Percentiles rank a stretch among this genome's conserved stretches.
Evolutionary conservation across 768 basidiomycete species (phyloP).

Genomic region (Termitomyces sp.): DNA sequence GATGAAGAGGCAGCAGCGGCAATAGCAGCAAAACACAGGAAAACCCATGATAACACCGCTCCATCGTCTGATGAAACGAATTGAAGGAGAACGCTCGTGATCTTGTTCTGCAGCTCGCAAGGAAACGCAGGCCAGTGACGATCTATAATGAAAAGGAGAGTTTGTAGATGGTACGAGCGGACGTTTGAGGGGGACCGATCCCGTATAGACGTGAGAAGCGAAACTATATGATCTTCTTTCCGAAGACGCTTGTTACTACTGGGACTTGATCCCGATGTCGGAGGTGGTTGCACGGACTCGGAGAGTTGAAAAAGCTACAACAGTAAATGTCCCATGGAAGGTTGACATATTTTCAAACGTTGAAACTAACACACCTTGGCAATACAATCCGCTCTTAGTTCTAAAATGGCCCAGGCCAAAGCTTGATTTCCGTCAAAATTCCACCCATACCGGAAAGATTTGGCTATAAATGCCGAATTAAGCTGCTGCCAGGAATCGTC

Average conservation of each 20-base stretch:
- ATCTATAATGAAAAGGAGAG: conserved; percentile 80
- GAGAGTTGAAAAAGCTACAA: conserved; percentile 58
- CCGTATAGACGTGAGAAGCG: conserved; percentile 48
- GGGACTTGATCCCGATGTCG: conserved; percentile 17
- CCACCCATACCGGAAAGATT: conserved; percentile 68
- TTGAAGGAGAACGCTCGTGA: conserved; percentile 51
- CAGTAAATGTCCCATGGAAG: not conserved
- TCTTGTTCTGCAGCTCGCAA: conserved; percentile 45
- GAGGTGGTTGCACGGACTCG: conserved; percentile 41
- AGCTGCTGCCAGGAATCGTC: conserved; percentile 11
- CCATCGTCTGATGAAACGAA: conserved; percentile 62
- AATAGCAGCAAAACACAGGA: conserved; percentile 74
- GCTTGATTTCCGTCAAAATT: conserved; percentile 69
- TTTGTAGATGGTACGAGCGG: conserved; percentile 58
- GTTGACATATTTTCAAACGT: not conserved
- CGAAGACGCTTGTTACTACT: conserved; percentile 45
- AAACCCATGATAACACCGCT: conserved; percentile 76
- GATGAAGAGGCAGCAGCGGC: conserved; percentile 33
- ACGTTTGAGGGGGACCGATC: conserved; percentile 21
- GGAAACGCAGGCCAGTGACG: conserved; percentile 69
- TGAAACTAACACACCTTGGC: conserved; percentile 44
- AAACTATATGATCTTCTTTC: conserved; percentile 53
- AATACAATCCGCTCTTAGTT: conserved; percentile 77
- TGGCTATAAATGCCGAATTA: conserved; percentile 46
- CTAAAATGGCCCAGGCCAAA: conserved; percentile 71